phyloP scores from a whole-genome alignment of 2,329 filamentous ascomycete species.

The Colletotrichum trifolii region DNA sequence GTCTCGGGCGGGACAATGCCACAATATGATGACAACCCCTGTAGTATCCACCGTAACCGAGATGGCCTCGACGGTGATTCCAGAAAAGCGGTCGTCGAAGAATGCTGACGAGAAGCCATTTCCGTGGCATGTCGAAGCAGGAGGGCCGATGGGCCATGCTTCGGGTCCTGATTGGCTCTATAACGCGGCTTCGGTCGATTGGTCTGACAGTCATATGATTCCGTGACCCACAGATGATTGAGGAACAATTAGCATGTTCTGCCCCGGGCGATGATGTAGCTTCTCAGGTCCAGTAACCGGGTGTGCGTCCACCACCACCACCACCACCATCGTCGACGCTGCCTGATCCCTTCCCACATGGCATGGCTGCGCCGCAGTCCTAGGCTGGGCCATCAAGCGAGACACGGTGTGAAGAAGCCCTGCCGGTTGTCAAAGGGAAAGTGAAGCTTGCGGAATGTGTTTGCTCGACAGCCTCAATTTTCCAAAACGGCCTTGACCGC shows the following conservation, averaged over 20 bases:
- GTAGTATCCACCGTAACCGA: constrained; percentile 12
- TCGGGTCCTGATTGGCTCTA: constrained; percentile 16
- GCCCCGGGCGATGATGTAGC: constrained; percentile 30
- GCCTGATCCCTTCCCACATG: constrained; percentile 18
- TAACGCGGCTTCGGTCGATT: constrained; percentile 14
- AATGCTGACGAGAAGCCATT: constrained; percentile 10
- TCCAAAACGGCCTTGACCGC: constrained; percentile 12
- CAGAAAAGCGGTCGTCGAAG: constrained; percentile 20
- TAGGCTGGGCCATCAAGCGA: constrained; percentile 8
- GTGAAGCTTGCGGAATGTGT: constrained; percentile 19
- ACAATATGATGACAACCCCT: constrained; percentile 4
- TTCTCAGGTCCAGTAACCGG: constrained; percentile 32
- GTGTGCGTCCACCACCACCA: constrained; percentile 30
- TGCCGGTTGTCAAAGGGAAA: constrained; percentile 25
- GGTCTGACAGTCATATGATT: constrained; percentile 14
- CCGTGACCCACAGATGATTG: constrained; percentile 19
- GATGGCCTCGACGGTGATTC: constrained; percentile 9
- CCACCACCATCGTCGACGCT: constrained; percentile 16
- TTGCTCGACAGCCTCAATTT: constrained; percentile 17
- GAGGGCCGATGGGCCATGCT: neutral
- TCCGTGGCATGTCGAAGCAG: constrained; percentile 8
- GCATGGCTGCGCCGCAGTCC: constrained; percentile 11
- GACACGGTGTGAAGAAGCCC: constrained; percentile 11
- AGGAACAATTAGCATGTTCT: constrained; percentile 20
- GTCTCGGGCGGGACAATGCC: neutral